Evolutionary conservation across 2,329 filamentous ascomycete species (phyloP).

Genomic region (Fusarium caatingaense): DNA sequence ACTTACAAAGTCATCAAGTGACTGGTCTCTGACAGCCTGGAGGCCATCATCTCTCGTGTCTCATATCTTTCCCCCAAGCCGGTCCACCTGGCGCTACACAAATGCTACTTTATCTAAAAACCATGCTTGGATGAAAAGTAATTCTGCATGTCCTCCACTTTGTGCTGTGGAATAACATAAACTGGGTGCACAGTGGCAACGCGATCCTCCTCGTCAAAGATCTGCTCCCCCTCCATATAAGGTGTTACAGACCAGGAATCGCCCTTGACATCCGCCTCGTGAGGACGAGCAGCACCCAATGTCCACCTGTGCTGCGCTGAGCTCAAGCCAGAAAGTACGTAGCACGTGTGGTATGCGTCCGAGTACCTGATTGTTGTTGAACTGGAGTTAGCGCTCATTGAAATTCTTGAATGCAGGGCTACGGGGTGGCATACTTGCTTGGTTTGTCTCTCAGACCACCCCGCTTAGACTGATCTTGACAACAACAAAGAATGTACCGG

Average conservation of each 20-base stretch:
- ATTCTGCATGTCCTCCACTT: constrained; percentile 71
- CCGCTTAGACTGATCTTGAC: constrained; percentile 75
- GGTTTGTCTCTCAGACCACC: constrained; percentile 96
- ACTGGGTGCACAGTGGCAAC: constrained; percentile 82
- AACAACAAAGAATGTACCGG: constrained; percentile 90
- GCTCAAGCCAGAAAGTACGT: constrained; percentile 87
- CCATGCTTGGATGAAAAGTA: constrained; percentile 72
- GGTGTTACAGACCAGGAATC: constrained; percentile 62
- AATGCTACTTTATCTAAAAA: constrained; percentile 57
- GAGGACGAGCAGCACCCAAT: constrained; percentile 52
- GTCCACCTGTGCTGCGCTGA: constrained; percentile 78
- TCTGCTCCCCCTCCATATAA: constrained; percentile 65
- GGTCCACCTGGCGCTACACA: constrained; percentile 3
- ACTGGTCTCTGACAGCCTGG: constrained; percentile 6
- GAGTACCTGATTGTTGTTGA: constrained; percentile 65
- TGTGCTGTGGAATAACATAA: constrained; percentile 81
- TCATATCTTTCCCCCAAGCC: constrained; percentile 1
- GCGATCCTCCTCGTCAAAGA: constrained; percentile 78
- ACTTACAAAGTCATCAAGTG: neutral
- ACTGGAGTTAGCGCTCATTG: constrained; percentile 38
- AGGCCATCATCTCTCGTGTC: constrained; percentile 18
- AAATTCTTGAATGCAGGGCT: constrained; percentile 20
- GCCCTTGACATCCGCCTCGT: constrained; percentile 50
- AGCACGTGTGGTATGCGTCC: constrained; percentile 93
- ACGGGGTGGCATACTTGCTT: constrained; percentile 71